Percentiles rank a stretch among this genome's conserved stretches.
Conservation (phyloP, 2,329 filamentous ascomycete genomes). For the Trichophyton simii region DNA sequence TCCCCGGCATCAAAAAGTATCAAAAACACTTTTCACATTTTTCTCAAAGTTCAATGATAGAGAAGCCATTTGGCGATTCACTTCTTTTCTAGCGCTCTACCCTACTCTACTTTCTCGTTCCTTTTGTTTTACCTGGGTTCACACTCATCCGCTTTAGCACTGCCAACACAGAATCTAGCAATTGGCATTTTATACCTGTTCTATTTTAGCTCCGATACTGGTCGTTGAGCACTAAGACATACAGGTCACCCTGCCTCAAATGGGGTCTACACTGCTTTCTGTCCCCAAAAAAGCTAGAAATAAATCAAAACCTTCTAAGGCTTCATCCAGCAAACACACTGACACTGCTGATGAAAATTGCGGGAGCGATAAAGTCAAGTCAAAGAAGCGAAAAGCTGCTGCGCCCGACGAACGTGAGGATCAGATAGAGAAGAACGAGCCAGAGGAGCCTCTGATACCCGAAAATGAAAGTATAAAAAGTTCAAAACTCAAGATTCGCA, state of each 20-base stretch:
- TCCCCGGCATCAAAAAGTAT: neutral
- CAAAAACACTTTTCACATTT: neutral
- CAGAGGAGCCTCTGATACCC: neutral
- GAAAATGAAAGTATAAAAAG: slow-evolving; percentile 15
- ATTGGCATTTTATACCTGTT: neutral
- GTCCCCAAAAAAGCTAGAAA: neutral
- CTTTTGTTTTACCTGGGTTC: neutral
- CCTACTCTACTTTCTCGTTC: neutral
- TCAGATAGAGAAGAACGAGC: neutral
- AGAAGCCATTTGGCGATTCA: neutral
- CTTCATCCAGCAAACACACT: neutral
- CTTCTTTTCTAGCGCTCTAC: neutral
- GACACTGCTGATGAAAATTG: neutral
- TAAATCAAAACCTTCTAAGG: neutral
- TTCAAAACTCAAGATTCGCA: slow-evolving; percentile 22
- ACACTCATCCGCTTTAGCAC: neutral
- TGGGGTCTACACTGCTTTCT: neutral
- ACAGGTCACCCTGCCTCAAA: neutral
- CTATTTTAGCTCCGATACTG: neutral
- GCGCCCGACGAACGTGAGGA: neutral
- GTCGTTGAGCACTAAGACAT: neutral
- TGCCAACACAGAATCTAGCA: neutral
- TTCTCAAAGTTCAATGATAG: neutral
- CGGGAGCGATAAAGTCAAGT: neutral
- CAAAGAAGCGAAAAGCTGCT: neutral